Base-by-base conservation (phyloP, 805 yeast species). In the Pichia ethanolica region DNA sequence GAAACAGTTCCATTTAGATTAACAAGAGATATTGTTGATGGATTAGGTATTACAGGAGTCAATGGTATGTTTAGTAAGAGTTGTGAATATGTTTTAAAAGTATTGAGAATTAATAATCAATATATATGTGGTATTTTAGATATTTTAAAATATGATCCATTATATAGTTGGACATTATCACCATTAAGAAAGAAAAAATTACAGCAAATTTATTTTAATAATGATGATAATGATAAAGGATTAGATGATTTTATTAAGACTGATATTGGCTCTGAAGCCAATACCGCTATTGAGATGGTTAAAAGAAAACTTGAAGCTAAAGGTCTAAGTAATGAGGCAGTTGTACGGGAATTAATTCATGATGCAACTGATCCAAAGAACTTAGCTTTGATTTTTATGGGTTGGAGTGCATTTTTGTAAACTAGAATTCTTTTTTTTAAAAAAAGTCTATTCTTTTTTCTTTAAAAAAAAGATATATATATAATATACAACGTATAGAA, bases 1-100 rank as follows among this genome's bases (percentile, higher is more conserved):
- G 99, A 93, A 60, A 75, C 86, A 0, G 96, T 95, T 6, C 99
- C 99, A 5, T 95, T 93, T 62, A 69, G 99, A 53, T 69, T 95
- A 35, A 88, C 98, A 0, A 71, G 95, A 50, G 97, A 95, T 63
- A 73, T 93, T 47, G 83, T 89, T 5, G 98, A 93, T 69, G 99
- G 95, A 0, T 78, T 95, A 71, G 99, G 99, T 0, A 73, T 86
- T 6, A 77, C 86, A n/a, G 96, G 96, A 0, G 79, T 79, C 0
- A 79, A 81, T 47, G 99, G 99, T 0, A 69, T 82, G 1, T 93
- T 89, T 61, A 73, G 78, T 46, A 74, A 77, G 52, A 78, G 84
- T 37, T 83, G 95, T 56, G 95, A 87, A 59, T 78, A 79, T 50
- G 86, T 87, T 0, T 77, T 86, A 51, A 65, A 77, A 26, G 87